Base-by-base conservation (phyloP, 2,329 filamentous ascomycete species). In the Intubia oerlemansii region DNA sequence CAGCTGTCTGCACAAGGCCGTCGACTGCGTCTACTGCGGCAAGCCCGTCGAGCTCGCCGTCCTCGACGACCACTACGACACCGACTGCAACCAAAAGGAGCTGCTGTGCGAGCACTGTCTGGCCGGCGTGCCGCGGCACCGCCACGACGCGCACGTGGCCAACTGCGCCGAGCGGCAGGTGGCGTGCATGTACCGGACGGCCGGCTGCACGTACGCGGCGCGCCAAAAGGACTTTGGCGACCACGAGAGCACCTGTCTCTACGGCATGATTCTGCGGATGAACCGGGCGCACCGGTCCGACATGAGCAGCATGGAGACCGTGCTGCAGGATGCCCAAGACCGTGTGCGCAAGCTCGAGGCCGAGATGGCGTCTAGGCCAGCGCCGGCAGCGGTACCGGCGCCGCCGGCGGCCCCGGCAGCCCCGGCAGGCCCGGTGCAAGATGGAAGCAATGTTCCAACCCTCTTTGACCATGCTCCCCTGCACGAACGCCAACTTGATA, bases 1-100 rank as follows among this genome's bases (percentile, higher is more conserved):
- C n/a, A 54, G 56, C 27, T 74, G 69, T 39, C 52, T 64, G 14
- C 69, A 74, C 39, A 53, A 52, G 29, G 44, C 56, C 18, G 50
- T 53, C 1, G 41, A 44, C 8, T 74, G 69, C 40, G 46, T 49
- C n/a, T 57, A 63, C 38, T 74, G 69, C 43, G 44, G 54, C n/a
- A 44, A 51, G 14, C 39, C 44, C 10, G 51, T 63, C n/a, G 51
- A 61, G 32, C 54, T 56, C 27, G 52, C 54, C 0, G 53, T 58
- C n/a, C 39, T 59, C 18, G 48, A 56, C 36, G 48, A 51, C n/a
- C 53, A 57, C 32, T 49, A 54, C 32, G 45, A 51, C 27, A 40
- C 35, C 14, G 40, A 47, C 10, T 70, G 66, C 37, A 42, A 49
- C 0, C 54, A 55, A 32, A 51, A 56, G 33, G 56, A 54, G 36